Conservation (phyloP, 2,329 filamentous ascomycete genomes). For the Aspergillus transmontanensis region DNA sequence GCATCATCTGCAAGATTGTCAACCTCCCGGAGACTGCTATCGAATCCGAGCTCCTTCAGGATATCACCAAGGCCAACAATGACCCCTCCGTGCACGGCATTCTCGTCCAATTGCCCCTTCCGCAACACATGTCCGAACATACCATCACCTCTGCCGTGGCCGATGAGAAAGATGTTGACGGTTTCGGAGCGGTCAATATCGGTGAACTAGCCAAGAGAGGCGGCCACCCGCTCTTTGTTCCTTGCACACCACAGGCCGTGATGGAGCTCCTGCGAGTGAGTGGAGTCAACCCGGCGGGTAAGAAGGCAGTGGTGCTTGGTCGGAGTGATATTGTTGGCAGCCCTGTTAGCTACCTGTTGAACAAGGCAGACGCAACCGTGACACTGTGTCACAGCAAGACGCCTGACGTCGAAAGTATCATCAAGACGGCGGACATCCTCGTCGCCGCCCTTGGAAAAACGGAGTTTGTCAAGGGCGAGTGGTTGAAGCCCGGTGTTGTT, state of each 20-base stretch:
- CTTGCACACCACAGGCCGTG: conserved; percentile 95
- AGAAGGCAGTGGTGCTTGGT: conserved; percentile 91
- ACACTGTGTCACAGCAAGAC: conserved; percentile 95
- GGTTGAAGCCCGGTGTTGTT: conserved; percentile 91
- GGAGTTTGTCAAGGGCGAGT: conserved; percentile 88
- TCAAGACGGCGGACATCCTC: conserved; percentile 85
- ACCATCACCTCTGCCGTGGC: conserved; percentile 84
- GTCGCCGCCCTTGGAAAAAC: conserved; percentile 89
- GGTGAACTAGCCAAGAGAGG: conserved; percentile 96
- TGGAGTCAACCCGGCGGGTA: conserved; percentile 80
- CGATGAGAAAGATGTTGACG: conserved; percentile 96
- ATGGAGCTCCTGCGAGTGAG: conserved; percentile 88
- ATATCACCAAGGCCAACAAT: conserved; percentile 81
- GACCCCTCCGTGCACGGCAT: conserved; percentile 86
- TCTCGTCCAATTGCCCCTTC: conserved; percentile 89
- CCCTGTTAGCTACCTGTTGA: conserved; percentile 92
- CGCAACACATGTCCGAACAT: conserved; percentile 87
- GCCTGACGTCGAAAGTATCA: conserved; percentile 67
- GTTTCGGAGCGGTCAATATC: conserved; percentile 91
- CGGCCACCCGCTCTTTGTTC: conserved; percentile 83
- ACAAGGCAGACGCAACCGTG: conserved; percentile 94
- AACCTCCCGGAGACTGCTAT: conserved; percentile 80
- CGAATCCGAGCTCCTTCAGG: conserved; percentile 82
- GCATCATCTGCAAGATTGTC: conserved; percentile 83
- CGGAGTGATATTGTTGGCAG: conserved; percentile 97